Percentiles rank a stretch among this genome's conserved stretches.
Evolutionary conservation across 352 stramenopile species (phyloP).

Genomic region (Halophytophthora batemanensis): DNA sequence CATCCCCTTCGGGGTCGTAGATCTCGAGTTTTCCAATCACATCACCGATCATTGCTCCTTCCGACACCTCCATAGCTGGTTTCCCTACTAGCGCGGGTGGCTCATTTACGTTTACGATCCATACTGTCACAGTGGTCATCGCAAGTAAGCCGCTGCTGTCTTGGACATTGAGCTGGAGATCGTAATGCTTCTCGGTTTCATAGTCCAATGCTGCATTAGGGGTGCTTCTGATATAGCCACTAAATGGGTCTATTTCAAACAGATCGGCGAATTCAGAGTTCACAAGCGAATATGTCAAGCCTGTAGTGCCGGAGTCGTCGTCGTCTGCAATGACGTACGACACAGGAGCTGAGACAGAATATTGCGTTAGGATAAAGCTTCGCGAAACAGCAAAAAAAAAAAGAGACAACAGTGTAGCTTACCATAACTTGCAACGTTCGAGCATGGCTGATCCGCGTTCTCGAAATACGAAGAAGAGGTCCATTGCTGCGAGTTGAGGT

Average conservation of each 20-base stretch:
- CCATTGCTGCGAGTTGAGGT: slow-evolving; percentile 12
- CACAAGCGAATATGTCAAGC: slow-evolving; percentile 13
- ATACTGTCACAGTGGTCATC: slow-evolving; percentile 14
- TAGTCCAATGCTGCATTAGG: slow-evolving; percentile 28
- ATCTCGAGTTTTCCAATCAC: slow-evolving; percentile 12
- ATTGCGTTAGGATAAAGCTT: background rate
- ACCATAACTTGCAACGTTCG: slow-evolving; percentile 25
- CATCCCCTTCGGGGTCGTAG: slow-evolving; percentile 18
- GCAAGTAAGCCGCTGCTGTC: slow-evolving; percentile 16
- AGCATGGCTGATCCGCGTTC: slow-evolving; percentile 13
- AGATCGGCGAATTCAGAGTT: slow-evolving; percentile 5
- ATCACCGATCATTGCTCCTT: slow-evolving; percentile 12
- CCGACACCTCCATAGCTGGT: slow-evolving; percentile 14
- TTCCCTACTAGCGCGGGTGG: slow-evolving; percentile 13
- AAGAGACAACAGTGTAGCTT: slow-evolving; percentile 5
- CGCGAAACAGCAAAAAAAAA: background rate
- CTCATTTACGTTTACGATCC: slow-evolving; percentile 35
- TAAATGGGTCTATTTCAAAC: slow-evolving; percentile 21
- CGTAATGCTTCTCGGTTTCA: slow-evolving; percentile 28
- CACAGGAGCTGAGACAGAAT: slow-evolving; percentile 6
- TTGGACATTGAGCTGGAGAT: slow-evolving; percentile 18
- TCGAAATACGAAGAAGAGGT: slow-evolving; percentile 19
- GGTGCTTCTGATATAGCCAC: slow-evolving; percentile 19
- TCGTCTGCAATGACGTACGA: slow-evolving; percentile 23
- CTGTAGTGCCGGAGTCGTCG: slow-evolving; percentile 14